Percentiles rank a stretch among this genome's conserved stretches.
These are phyloP conservation scores for Achlya hypogyna DNA, from an alignment of 352 stramenopile species.

Conservation along the genomic window DNA sequence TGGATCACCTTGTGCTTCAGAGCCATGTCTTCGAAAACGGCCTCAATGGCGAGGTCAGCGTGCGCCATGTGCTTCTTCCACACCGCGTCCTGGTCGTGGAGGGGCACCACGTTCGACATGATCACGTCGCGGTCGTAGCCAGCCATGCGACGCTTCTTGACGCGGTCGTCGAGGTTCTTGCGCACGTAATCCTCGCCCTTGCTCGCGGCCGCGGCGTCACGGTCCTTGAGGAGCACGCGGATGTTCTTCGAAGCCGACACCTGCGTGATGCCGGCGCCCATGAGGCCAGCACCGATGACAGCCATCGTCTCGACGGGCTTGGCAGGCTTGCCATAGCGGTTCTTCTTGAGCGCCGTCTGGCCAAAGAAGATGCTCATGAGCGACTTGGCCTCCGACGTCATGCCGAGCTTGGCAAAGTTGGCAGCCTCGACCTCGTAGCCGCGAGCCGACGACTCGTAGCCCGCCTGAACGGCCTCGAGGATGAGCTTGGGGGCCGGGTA, in stretches of 20 bases:
- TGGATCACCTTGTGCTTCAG: slow-evolving; percentile 95
- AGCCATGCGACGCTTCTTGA: slow-evolving; percentile 92
- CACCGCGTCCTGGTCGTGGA: slow-evolving; percentile 88
- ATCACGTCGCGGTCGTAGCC: slow-evolving; percentile 83
- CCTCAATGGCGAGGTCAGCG: slow-evolving; percentile 97
- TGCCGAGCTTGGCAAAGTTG: slow-evolving; percentile 94
- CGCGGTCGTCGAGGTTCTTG: slow-evolving; percentile 92
- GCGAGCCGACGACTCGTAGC: slow-evolving; percentile 73
- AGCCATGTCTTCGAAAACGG: slow-evolving; percentile 95
- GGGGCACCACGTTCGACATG: slow-evolving; percentile 85
- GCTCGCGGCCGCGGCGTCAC: slow-evolving; percentile 73
- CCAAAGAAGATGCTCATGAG: slow-evolving; percentile 98
- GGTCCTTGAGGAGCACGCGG: slow-evolving; percentile 94
- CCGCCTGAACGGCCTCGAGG: slow-evolving; percentile 83
- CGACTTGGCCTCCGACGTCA: slow-evolving; percentile 91
- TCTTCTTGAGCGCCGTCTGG: slow-evolving; percentile 97
- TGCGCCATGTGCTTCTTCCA: slow-evolving; percentile 89
- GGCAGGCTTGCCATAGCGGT: slow-evolving; percentile 86
- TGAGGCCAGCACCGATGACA: slow-evolving; percentile 96
- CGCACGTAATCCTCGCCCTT: slow-evolving; percentile 90
- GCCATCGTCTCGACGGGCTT: slow-evolving; percentile 88
- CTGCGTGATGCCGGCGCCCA: slow-evolving; percentile 97
- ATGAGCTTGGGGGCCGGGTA: slow-evolving; percentile 95
- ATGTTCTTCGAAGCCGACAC: slow-evolving; percentile 92
- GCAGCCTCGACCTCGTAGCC: slow-evolving; percentile 89